phyloP scores from a whole-genome alignment of 441 rosid genomes.

The Aleurites moluccanus region DNA sequence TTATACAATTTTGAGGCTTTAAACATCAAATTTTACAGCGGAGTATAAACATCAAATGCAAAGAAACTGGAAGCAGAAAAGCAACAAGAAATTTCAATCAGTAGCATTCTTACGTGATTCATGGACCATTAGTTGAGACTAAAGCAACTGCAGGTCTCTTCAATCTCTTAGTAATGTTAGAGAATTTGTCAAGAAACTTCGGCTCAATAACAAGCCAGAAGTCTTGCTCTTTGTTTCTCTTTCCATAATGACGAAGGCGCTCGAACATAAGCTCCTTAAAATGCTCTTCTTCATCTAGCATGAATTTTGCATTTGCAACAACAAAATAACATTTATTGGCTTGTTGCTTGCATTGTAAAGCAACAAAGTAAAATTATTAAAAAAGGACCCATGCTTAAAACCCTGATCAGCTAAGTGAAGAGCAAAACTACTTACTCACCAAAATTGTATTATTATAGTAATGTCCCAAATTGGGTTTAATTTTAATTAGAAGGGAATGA shows the following conservation, averaged over 20 bases:
- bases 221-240: conserved; percentile 59
- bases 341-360: conserved; percentile 34
- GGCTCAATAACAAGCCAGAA: conserved; percentile 96
- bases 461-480: background rate
- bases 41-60: background rate
- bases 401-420: background rate
- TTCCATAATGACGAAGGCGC: conserved; percentile 66
- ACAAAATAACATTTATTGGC: conserved; percentile 60
- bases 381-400: background rate
- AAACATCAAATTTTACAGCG: background rate
- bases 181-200: conserved; percentile 83
- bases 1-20: background rate
- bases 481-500: background rate
- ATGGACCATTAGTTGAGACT: conserved; percentile 82
- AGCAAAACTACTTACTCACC: background rate
- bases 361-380: background rate
- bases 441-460: background rate
- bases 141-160: conserved; percentile 93
- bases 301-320: conserved; percentile 89
- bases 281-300: conserved; percentile 98
- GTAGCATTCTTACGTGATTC: conserved; percentile 74
- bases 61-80: background rate
- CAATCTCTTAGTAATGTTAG: conserved; percentile 67
- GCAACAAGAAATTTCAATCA: background rate
- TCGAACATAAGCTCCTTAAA: conserved; percentile 83